phyloP scores from a whole-genome alignment of 2,329 filamentous ascomycete genomes.

The Clarireedia sp. region DNA sequence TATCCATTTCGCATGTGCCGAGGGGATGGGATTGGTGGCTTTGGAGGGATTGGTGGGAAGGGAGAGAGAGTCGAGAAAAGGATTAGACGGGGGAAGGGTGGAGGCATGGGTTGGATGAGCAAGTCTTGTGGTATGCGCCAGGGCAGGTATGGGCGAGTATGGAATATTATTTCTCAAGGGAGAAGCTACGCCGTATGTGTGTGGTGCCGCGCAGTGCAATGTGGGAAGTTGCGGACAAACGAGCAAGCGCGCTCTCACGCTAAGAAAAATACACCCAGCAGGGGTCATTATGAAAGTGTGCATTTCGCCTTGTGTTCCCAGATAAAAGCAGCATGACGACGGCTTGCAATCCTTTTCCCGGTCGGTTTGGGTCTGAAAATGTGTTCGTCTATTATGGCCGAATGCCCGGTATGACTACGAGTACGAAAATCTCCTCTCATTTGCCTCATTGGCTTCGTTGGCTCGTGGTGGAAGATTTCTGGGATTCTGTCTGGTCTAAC shows the following conservation, averaged over 20 bases:
- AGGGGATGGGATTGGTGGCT: slow-evolving; percentile 8
- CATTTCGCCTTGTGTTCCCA: background rate
- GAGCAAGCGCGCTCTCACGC: slow-evolving; percentile 33
- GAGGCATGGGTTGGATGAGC: background rate
- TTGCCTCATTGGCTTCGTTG: background rate
- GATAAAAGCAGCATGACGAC: slow-evolving; percentile 9
- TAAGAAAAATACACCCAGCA: slow-evolving; percentile 12
- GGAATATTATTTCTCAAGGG: background rate
- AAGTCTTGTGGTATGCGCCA: slow-evolving; percentile 1
- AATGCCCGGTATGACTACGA: background rate
- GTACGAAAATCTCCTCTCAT: background rate
- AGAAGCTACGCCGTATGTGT: slow-evolving; percentile 10
- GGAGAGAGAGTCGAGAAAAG: background rate
- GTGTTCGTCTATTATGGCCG: too few species aligned
- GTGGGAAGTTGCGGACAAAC: slow-evolving; percentile 18
- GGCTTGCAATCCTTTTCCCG: too few species aligned
- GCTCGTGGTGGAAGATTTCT: background rate
- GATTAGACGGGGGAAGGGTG: background rate
- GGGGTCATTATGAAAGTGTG: background rate
- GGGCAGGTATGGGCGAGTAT: background rate
- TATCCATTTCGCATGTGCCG: background rate
- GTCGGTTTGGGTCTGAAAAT: too few species aligned
- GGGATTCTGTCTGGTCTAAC: slow-evolving; percentile 7
- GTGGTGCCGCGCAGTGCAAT: background rate
- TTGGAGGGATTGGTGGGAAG: background rate